These are phyloP conservation scores for Nitzschia palea DNA, from an alignment of 108 stramenopile species.

Conservation along the genomic window DNA sequence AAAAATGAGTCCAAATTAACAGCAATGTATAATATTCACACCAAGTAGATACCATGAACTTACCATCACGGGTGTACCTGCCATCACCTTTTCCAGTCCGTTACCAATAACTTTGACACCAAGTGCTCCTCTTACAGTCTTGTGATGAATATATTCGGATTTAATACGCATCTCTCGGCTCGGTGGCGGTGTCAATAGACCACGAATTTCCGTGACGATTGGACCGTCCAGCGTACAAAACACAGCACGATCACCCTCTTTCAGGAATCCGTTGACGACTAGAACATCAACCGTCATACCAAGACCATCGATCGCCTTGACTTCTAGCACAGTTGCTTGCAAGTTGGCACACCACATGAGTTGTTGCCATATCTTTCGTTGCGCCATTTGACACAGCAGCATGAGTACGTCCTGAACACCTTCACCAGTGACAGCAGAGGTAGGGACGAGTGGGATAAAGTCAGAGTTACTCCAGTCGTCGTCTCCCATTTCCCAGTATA, in stretches of 20 bases:
- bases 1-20: background rate
- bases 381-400: constrained; percentile 91
- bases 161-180: constrained; percentile 97
- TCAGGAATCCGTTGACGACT: constrained; percentile 92
- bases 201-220: constrained; percentile 95
- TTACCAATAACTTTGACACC: constrained; percentile 98
- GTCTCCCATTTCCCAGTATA: constrained; percentile 99
- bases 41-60: constrained; percentile 5
- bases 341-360: constrained; percentile 94
- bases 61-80: constrained; percentile 94
- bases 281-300: constrained; percentile 98
- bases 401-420: constrained; percentile 97
- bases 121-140: constrained; percentile 92
- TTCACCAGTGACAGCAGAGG: constrained; percentile 97
- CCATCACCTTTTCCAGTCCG: constrained; percentile 95
- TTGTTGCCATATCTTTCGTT: constrained; percentile 87
- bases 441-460: constrained; percentile 95
- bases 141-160: constrained; percentile 97
- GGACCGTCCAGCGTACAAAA: constrained; percentile 98
- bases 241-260: constrained; percentile 95
- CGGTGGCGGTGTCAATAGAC: constrained; percentile 96
- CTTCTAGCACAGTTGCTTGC: constrained; percentile 97
- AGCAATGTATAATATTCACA: background rate
- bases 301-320: constrained; percentile 98
- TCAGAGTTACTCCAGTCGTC: constrained; percentile 89